phyloP scores from a whole-genome alignment of 148 eudicot species.

The Camellia japonica region DNA sequence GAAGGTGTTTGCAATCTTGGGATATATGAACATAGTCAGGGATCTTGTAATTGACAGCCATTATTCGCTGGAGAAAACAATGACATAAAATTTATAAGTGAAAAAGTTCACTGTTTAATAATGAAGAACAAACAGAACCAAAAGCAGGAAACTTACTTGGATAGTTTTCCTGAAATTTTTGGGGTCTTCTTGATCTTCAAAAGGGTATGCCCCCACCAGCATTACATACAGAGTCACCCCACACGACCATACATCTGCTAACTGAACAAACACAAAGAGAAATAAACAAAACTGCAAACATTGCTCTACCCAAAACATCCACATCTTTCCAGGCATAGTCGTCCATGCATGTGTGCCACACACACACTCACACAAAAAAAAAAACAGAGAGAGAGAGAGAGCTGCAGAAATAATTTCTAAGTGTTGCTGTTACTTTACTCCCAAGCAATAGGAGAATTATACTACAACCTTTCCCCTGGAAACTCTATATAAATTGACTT shows the following conservation, averaged over 20 bases:
- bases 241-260: constrained; percentile 89
- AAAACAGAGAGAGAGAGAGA: no score
- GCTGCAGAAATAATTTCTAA: background rate
- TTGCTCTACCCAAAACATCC: background rate
- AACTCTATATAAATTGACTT: background rate
- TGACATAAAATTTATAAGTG: constrained; percentile 5
- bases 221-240: constrained; percentile 83
- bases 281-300: background rate
- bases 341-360: no score
- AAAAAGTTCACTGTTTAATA: background rate
- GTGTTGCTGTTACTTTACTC: background rate
- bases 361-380: background rate
- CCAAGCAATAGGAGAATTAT: background rate
- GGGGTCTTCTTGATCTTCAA: constrained; percentile 84
- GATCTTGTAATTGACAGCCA: constrained; percentile 85
- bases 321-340: no score
- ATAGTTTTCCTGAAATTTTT: constrained; percentile 90
- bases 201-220: constrained; percentile 87
- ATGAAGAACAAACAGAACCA: background rate
- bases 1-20: constrained; percentile 78
- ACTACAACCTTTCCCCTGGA: background rate
- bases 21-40: constrained; percentile 94
- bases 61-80: constrained; percentile 57
- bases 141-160: constrained; percentile 37
- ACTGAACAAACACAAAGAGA: constrained; percentile 28